These are phyloP conservation scores for Kodamaea laetipori DNA, from an alignment of 805 yeast species.

Conservation along the genomic window DNA sequence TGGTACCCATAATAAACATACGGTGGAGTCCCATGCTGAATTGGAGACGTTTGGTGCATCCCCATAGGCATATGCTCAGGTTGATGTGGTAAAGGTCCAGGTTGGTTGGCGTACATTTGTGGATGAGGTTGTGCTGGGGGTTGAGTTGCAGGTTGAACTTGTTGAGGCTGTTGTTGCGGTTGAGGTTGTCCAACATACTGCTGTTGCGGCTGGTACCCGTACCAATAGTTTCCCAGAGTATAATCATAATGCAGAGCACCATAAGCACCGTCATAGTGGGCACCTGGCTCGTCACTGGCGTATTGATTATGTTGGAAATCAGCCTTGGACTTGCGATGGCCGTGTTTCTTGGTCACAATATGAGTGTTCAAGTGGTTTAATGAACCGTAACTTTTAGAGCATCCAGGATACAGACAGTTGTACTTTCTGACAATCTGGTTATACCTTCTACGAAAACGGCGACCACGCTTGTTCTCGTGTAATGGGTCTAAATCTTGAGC, in stretches of 20 bases:
- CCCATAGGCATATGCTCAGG: conserved; percentile 2
- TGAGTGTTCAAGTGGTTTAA: conserved; percentile 47
- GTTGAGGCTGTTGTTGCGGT: conserved; percentile 5
- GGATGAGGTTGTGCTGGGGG: conserved; percentile 5
- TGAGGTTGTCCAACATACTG: conserved; percentile 5
- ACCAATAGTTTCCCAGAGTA: conserved; percentile 19
- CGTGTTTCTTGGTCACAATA: conserved; percentile 47
- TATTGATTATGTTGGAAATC: conserved; percentile 34
- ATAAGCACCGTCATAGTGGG: conserved; percentile 5
- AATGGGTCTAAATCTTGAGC: conserved; percentile 18
- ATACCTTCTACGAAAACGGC: conserved; percentile 38
- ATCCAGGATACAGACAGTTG: conserved; percentile 39
- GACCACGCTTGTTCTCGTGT: conserved; percentile 28
- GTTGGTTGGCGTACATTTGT: conserved; percentile 4
- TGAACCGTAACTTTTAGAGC: conserved; percentile 45
- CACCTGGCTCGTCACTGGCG: conserved; percentile 12
- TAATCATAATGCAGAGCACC: conserved; percentile 14
- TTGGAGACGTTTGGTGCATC: not conserved
- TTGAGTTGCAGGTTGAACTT: conserved; percentile 5
- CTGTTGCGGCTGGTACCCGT: conserved; percentile 17
- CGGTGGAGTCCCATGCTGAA: conserved; percentile 4
- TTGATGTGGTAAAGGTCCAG: conserved; percentile 8
- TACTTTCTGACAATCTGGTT: conserved; percentile 38
- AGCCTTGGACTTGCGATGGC: conserved; percentile 43
- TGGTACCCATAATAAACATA: not conserved